These are phyloP conservation scores for Endotrypanum monterogeii DNA, from an alignment of 208 protist genomes.

Conservation along the genomic window DNA sequence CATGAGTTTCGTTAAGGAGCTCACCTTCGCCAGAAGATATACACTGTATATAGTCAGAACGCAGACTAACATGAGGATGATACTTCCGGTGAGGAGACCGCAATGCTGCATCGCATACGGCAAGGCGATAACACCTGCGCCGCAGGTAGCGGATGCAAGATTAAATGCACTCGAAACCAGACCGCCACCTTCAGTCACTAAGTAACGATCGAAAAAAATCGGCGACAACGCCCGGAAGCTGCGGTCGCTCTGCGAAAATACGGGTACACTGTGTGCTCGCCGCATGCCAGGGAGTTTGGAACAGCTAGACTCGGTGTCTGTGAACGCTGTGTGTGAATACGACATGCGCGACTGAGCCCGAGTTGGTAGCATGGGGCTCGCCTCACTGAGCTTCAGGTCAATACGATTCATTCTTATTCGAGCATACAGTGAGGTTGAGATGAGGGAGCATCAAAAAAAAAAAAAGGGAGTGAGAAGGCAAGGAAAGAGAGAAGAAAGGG, in stretches of 20 bases:
- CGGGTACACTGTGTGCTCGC: constrained; percentile 38
- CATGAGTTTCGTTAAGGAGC: constrained; percentile 52
- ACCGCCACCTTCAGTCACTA: constrained; percentile 59
- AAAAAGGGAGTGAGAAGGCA: neutral
- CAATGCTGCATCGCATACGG: constrained; percentile 72
- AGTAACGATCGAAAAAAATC: constrained; percentile 49
- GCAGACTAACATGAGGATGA: constrained; percentile 55
- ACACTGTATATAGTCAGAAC: constrained; percentile 74
- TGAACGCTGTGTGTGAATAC: constrained; percentile 32
- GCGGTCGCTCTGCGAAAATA: constrained; percentile 26
- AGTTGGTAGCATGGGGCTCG: constrained; percentile 32
- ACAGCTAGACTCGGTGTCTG: neutral
- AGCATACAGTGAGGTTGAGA: neutral
- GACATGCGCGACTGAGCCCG: constrained; percentile 24
- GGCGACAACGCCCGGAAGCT: constrained; percentile 42
- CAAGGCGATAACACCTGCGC: constrained; percentile 75
- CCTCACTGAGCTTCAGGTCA: constrained; percentile 13
- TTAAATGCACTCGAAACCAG: constrained; percentile 81
- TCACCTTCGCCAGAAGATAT: constrained; percentile 64
- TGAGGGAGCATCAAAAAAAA: neutral
- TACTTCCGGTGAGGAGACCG: constrained; percentile 42
- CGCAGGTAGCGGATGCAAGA: constrained; percentile 72
- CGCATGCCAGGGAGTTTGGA: constrained; percentile 15
- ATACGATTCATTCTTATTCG: neutral
- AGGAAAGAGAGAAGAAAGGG: neutral